Evolutionary conservation across 2,329 filamentous ascomycete genomes (phyloP).

Genomic region (Diaporthe citri): DNA sequence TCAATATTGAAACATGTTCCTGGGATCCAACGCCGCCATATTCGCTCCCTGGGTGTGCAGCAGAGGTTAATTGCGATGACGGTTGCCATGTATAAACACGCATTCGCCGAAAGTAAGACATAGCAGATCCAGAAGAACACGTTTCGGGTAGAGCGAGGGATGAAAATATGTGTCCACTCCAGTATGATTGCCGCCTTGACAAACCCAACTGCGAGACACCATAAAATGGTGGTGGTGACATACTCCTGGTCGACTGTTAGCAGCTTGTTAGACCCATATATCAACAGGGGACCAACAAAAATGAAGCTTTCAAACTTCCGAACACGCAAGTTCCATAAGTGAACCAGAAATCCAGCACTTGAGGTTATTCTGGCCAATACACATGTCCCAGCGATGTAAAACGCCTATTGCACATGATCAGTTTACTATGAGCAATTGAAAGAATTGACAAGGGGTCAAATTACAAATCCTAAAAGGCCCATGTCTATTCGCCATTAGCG

Average conservation of each 20-base stretch:
- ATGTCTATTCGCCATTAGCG: neutral
- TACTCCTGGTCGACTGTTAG: neutral
- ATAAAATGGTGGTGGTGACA: neutral
- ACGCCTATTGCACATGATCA: neutral
- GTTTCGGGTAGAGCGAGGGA: neutral
- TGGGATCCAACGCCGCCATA: neutral
- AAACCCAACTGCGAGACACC: neutral
- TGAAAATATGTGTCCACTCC: slow-evolving; percentile 8
- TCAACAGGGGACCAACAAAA: neutral
- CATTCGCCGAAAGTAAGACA: neutral
- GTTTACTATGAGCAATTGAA: neutral
- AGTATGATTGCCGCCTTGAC: slow-evolving; percentile 4
- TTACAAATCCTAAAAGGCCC: neutral
- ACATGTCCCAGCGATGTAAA: slow-evolving; percentile 3
- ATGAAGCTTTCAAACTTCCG: neutral
- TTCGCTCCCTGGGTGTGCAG: neutral
- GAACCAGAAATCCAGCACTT: neutral
- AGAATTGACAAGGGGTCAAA: neutral
- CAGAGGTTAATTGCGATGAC: neutral
- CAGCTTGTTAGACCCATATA: neutral
- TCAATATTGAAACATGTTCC: neutral
- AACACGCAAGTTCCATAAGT: neutral
- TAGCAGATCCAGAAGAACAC: slow-evolving; percentile 1
- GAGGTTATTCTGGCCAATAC: neutral
- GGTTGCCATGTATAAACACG: neutral